phyloP scores from a whole-genome alignment of 441 rosid species.

The Croton setiger region DNA sequence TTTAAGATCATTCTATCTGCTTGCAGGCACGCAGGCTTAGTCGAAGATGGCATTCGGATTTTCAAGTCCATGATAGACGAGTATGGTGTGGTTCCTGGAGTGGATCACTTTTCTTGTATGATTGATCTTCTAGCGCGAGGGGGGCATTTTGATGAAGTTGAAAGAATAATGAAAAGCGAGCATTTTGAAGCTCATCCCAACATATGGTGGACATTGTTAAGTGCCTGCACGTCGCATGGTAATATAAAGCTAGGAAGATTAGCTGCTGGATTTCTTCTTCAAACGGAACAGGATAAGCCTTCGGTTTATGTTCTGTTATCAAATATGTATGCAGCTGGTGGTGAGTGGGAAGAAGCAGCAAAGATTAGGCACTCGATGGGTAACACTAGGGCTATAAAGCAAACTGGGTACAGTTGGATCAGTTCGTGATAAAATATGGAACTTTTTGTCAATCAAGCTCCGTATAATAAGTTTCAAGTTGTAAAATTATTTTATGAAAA shows the following conservation, averaged over 20 bases:
- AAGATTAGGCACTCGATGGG: conserved; percentile 43
- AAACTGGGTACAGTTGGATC: conserved; percentile 64
- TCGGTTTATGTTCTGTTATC: conserved; percentile 54
- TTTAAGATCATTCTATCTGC: conserved; percentile 58
- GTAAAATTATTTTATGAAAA: no score
- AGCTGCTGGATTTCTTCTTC: conserved; percentile 56
- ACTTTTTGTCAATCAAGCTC: no score
- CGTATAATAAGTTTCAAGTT: no score
- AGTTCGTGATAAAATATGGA: conserved; percentile 28
- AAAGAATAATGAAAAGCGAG: conserved; percentile 44
- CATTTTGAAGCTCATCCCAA: conserved; percentile 49
- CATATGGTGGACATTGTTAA: conserved; percentile 65
- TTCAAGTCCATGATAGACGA: conserved; percentile 56
- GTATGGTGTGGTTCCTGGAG: conserved; percentile 46
- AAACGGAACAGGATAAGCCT: conserved; percentile 46
- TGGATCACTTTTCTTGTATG: conserved; percentile 60
- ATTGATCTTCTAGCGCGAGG: conserved; percentile 66
- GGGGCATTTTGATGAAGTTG: conserved; percentile 51
- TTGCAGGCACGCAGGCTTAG: conserved; percentile 75
- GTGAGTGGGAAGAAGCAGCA: conserved; percentile 66
- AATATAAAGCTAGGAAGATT: conserved; percentile 53
- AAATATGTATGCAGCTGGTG: conserved; percentile 55
- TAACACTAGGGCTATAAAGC: conserved; percentile 38
- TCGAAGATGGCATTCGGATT: conserved; percentile 50
- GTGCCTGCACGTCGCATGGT: conserved; percentile 69